These are phyloP conservation scores for Amaranthus tricolor DNA, from an alignment of 179 eudicot species.

Conservation along the genomic window DNA sequence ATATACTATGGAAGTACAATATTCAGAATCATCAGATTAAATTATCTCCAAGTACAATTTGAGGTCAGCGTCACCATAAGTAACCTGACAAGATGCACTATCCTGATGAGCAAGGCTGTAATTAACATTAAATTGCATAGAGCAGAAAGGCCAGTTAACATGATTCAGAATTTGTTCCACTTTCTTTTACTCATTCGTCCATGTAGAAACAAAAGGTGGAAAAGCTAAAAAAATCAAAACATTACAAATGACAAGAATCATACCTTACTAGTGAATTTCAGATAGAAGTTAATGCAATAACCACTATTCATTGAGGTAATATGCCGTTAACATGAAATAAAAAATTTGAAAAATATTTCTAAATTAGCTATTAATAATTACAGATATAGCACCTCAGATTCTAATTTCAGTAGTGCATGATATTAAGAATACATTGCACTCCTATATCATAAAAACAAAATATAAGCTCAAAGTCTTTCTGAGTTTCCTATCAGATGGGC, in stretches of 20 bases:
- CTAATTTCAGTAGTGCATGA: too few species aligned
- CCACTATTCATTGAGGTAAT: neutral
- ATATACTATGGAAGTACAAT: neutral
- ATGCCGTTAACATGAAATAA: neutral
- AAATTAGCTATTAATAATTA: too few species aligned
- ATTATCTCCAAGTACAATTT: neutral
- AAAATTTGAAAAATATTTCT: neutral
- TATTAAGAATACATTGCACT: neutral
- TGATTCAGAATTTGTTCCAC: neutral
- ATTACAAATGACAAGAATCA: neutral
- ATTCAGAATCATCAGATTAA: neutral
- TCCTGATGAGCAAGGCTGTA: neutral
- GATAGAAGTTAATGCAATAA: neutral
- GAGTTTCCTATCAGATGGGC: too few species aligned
- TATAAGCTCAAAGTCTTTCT: slow-evolving; percentile 1
- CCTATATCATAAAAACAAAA: neutral
- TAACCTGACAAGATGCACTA: neutral
- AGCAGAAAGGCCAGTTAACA: neutral
- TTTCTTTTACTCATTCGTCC: neutral
- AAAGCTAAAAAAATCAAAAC: neutral
- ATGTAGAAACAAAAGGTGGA: neutral
- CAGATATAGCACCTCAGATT: too few species aligned
- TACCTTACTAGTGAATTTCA: neutral
- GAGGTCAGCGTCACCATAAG: neutral
- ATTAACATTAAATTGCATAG: neutral